phyloP scores from a whole-genome alignment of 75 land plant species.

The Ceratopteris richardii region DNA sequence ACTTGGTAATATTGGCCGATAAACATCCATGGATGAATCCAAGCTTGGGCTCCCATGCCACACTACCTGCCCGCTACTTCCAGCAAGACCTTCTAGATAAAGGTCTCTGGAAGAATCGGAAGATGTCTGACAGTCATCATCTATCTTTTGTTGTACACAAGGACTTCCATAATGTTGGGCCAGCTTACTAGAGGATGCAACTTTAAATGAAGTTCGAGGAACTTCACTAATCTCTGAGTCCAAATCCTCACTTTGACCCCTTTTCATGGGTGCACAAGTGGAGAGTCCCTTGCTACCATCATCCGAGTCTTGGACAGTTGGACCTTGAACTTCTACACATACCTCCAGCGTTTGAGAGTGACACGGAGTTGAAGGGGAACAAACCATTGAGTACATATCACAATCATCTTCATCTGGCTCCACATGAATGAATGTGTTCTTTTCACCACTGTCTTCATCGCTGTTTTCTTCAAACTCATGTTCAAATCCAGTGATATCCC shows the following conservation, averaged over 20 bases:
- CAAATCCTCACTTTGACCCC: too few relatives aligned
- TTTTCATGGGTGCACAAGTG: background rate
- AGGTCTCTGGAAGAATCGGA: conserved; percentile 1
- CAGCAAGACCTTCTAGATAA: background rate
- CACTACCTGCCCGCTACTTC: background rate
- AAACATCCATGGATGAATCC: conserved; percentile 1
- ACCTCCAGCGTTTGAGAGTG: background rate
- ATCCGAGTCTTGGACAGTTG: background rate
- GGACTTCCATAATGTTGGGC: background rate
- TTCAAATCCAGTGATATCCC: conserved; percentile 1
- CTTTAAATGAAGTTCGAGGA: too few relatives aligned
- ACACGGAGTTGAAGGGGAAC: background rate
- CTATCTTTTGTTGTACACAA: background rate
- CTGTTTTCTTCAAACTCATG: conserved; percentile 3
- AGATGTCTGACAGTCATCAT: background rate
- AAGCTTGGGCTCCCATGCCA: background rate
- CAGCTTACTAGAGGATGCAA: too few relatives aligned
- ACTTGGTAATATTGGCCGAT: background rate
- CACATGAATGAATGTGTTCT: background rate
- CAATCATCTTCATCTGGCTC: background rate
- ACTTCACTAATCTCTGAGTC: too few relatives aligned
- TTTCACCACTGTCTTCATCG: background rate
- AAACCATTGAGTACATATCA: background rate
- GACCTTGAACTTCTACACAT: background rate
- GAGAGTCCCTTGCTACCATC: background rate